A percentile compares a stretch with the other conserved stretches of the same genome.
These are phyloP conservation scores for Macrolepiota albuminosa DNA, from an alignment of 768 basidiomycete genomes.

Conservation along the genomic window DNA sequence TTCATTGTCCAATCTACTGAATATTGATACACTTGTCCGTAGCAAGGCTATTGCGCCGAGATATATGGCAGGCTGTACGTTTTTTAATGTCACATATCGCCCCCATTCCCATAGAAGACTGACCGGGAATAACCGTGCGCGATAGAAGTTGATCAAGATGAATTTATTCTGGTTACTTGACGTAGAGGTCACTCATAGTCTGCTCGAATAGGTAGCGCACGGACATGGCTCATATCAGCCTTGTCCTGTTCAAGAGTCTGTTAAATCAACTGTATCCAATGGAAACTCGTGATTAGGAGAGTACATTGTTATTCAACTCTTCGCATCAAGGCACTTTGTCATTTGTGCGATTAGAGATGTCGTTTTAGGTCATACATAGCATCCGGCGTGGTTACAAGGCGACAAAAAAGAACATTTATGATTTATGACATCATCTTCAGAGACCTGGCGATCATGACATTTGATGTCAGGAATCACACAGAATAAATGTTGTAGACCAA, in stretches of 20 bases:
- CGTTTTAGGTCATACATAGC: too few species aligned
- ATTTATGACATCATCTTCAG: too few species aligned
- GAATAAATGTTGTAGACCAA: too few species aligned
- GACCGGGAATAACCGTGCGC: not conserved
- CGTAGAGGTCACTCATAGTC: not conserved
- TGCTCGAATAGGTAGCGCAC: too few species aligned
- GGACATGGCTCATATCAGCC: too few species aligned
- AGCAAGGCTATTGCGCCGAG: not conserved
- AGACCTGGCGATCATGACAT: too few species aligned
- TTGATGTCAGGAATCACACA: too few species aligned
- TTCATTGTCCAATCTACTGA: not conserved
- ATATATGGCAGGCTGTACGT: not conserved
- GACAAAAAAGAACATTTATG: too few species aligned
- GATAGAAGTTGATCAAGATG: not conserved
- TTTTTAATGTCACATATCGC: not conserved
- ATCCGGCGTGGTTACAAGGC: too few species aligned
- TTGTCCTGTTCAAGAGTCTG: not conserved
- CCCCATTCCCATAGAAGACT: not conserved
- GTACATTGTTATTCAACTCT: too few species aligned
- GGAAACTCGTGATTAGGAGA: not conserved
- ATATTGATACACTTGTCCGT: not conserved
- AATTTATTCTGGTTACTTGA: not conserved
- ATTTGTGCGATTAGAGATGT: too few species aligned
- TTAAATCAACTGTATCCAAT: not conserved
- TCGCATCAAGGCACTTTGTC: too few species aligned